These are phyloP conservation scores for Cystobasidiaceae sp. DNA, from an alignment of 1,284 basidiomycete species.

Conservation along the genomic window DNA sequence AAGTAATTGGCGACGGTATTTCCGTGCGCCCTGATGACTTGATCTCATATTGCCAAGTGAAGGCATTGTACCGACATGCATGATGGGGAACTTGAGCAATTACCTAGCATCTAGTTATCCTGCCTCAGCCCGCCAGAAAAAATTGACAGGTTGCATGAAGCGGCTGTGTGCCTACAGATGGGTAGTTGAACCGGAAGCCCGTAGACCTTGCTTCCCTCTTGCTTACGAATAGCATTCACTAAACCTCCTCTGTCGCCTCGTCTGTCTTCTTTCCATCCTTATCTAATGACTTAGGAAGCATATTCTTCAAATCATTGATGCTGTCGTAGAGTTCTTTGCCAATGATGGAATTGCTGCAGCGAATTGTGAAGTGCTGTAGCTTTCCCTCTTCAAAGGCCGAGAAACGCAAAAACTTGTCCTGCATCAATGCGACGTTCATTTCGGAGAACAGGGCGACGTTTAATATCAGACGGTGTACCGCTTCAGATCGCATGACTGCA, in stretches of 20 bases:
- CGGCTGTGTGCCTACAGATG: not conserved
- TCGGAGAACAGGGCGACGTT: constrained; percentile 40
- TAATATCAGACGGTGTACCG: constrained; percentile 41
- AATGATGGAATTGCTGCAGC: constrained; percentile 1
- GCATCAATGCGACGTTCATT: constrained; percentile 38
- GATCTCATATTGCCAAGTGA: no score
- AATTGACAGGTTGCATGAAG: no score
- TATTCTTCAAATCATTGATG: constrained; percentile 2
- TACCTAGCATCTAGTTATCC: not conserved
- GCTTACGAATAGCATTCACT: not conserved
- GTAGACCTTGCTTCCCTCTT: not conserved
- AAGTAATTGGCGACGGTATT: not conserved
- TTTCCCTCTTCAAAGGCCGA: constrained; percentile 36
- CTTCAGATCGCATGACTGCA: constrained; percentile 42
- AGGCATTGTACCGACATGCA: no score
- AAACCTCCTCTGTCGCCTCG: not conserved
- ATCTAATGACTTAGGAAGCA: constrained; percentile 1
- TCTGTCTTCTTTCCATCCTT: not conserved
- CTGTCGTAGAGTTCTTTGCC: constrained; percentile 23
- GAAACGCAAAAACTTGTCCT: constrained; percentile 42
- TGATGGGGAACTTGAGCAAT: no score
- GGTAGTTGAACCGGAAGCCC: not conserved
- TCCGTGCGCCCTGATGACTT: no score
- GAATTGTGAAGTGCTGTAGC: constrained; percentile 30
- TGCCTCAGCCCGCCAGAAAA: no score